Conservation (phyloP, 495 filamentous ascomycete genomes). For the Podospora pseudocomata region DNA sequence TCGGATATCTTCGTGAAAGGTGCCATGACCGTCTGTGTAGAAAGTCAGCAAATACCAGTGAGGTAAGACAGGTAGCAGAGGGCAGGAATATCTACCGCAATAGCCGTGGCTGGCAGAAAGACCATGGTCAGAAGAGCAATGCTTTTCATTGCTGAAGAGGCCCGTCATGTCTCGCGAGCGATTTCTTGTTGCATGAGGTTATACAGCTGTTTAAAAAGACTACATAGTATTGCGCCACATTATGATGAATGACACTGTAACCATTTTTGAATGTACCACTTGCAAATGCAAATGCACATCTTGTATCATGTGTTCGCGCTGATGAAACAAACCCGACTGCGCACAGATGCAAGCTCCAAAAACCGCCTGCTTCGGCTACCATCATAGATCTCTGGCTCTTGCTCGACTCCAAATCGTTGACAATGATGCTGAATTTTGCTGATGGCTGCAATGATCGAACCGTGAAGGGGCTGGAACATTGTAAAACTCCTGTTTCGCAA, state of each 20-base stretch:
- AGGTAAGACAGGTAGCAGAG: background rate
- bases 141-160: conserved; percentile 5
- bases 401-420: no score
- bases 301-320: background rate
- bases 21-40: background rate
- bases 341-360: background rate
- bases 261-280: background rate
- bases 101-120: background rate
- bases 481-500: no score
- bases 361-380: background rate
- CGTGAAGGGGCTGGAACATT: background rate
- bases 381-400: background rate
- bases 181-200: conserved; percentile 7
- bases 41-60: background rate
- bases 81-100: background rate
- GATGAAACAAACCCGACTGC: background rate
- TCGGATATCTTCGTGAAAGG: conserved; percentile 1
- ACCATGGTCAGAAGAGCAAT: background rate
- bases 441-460: background rate
- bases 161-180: conserved; percentile 1
- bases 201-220: background rate
- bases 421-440: background rate
- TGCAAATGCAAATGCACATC: background rate
- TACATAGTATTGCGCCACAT: no score
- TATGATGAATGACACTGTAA: no score